Percentiles rank a stretch among this genome's conserved stretches.
Conservation (phyloP, 2,329 filamentous ascomycete species). For the Clonostachys rosea region DNA sequence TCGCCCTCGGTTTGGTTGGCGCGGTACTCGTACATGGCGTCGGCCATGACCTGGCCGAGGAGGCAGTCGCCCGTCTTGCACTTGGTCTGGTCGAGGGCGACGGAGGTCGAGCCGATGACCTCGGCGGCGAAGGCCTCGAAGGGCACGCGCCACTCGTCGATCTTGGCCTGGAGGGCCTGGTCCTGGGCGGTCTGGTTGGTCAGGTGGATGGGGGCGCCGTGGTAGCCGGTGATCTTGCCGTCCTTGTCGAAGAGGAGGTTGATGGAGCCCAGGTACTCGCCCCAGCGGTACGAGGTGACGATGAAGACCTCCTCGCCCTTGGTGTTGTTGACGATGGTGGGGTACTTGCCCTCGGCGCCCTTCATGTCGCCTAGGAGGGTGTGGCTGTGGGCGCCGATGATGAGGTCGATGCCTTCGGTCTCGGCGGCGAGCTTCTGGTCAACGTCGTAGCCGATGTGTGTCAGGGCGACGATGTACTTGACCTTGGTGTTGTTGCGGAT, state of each 20-base stretch:
- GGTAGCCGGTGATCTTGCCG: constrained; percentile 58
- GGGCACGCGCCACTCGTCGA: constrained; percentile 52
- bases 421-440: constrained; percentile 56
- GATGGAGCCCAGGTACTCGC: constrained; percentile 64
- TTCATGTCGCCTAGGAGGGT: constrained; percentile 56
- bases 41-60: constrained; percentile 48
- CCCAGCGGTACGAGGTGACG: constrained; percentile 65
- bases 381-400: constrained; percentile 60
- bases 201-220: constrained; percentile 59
- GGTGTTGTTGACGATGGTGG: constrained; percentile 56
- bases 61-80: constrained; percentile 57
- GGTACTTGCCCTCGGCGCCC: constrained; percentile 55
- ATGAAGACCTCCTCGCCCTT: constrained; percentile 65
- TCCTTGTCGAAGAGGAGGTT: constrained; percentile 59
- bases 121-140: constrained; percentile 57
- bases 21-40: constrained; percentile 59
- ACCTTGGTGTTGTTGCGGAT: constrained; percentile 55
- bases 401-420: constrained; percentile 61
- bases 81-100: constrained; percentile 52
- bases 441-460: constrained; percentile 62
- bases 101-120: constrained; percentile 48
- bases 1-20: constrained; percentile 35
- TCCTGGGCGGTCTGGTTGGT: constrained; percentile 58
- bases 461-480: constrained; percentile 60
- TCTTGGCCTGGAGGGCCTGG: constrained; percentile 47